Evolutionary conservation across 2,329 filamentous ascomycete species (phyloP), one percentile per base, ranked within the genome.

Genomic region (Apiospora malaysiana): DNA sequence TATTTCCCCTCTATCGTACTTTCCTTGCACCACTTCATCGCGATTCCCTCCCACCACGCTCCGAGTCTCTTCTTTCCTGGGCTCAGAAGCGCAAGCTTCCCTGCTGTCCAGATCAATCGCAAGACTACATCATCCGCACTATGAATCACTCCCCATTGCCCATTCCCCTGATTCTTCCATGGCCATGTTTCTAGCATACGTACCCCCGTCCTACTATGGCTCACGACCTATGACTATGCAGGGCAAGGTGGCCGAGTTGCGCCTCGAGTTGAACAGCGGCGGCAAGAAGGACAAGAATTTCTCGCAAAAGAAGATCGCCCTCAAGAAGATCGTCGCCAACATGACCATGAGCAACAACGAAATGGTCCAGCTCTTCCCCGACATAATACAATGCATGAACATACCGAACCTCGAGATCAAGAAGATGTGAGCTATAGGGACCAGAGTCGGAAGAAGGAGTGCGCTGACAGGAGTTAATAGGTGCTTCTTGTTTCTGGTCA

Each of bases 261-360:
- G 96, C 82, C 90, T 93, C 81, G 96, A 99, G 86, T 90, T 99
- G 80, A 95, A 94, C 83, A 94, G 92, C 83, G 94, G 94, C 80
- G 92, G 93, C 76, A 98, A 97, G 87, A 99, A 98, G 86, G 96
- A 99, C 85, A 98, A 98, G 89, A 97, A 97, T 84, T 92, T 94
- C 83, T 89, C 92, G 63, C 90, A 91, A 75, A 99, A 98, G 88
- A 98, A 98, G 89, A 97, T 98, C 79, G 95, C 96, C 14, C 88
- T 99, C 74, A 99, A 99, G 89, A 98, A 98, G 88, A 98, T 99
- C 76, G 96, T 99, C 77, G 96, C 96, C 81, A 99, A 99, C 81
- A 99, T 99, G 96, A 99, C 96, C 75, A 99, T 99, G 96, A 98
- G 95, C 89, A 99, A 99, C 85, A 99, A 98, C 80, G 96, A 99